These are phyloP conservation scores for Ophiosphaerella korrae DNA, from an alignment of 2,329 filamentous ascomycete genomes.

Conservation along the genomic window DNA sequence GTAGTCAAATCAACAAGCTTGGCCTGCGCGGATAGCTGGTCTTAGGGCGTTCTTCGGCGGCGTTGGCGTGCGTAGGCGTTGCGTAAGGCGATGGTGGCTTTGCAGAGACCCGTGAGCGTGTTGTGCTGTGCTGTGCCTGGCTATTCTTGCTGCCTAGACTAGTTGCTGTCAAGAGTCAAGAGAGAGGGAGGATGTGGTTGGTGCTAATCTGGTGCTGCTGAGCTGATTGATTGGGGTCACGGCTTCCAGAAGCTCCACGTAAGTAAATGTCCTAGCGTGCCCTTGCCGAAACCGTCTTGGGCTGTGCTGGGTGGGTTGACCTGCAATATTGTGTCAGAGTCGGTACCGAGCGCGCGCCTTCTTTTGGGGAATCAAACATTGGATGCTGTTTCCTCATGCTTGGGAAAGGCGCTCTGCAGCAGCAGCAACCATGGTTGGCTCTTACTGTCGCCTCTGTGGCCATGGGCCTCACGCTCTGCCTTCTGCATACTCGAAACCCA, in stretches of 20 bases:
- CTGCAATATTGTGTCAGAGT: too few relatives aligned
- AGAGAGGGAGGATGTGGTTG: slow-evolving; percentile 8
- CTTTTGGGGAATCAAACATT: slow-evolving; percentile 23
- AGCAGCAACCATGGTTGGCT: slow-evolving; percentile 29
- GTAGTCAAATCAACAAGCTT: slow-evolving; percentile 23
- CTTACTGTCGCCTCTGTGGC: slow-evolving; percentile 24
- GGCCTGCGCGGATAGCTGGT: slow-evolving; percentile 5
- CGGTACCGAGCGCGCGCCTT: slow-evolving; percentile 8
- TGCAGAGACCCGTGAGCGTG: slow-evolving; percentile 23
- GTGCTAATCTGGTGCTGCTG: slow-evolving; percentile 18
- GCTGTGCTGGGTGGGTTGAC: slow-evolving; percentile 13
- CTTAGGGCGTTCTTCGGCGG: slow-evolving; percentile 9
- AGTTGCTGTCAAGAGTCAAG: slow-evolving; percentile 8
- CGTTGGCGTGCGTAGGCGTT: slow-evolving; percentile 29
- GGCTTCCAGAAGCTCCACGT: slow-evolving; percentile 44
- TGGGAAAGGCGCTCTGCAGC: slow-evolving; percentile 9
- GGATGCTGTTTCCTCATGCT: slow-evolving; percentile 28
- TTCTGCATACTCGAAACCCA: slow-evolving; percentile 16
- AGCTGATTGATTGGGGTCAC: slow-evolving; percentile 28
- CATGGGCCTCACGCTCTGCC: slow-evolving; percentile 28
- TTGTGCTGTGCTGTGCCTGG: too few relatives aligned
- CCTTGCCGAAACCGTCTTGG: slow-evolving; percentile 34
- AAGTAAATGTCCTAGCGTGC: slow-evolving; percentile 20
- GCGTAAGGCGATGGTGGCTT: slow-evolving; percentile 40
- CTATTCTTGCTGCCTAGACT: slow-evolving; percentile 22